Base-by-base conservation (phyloP, 805 yeast genomes). In the Metschnikowia proteae region DNA sequence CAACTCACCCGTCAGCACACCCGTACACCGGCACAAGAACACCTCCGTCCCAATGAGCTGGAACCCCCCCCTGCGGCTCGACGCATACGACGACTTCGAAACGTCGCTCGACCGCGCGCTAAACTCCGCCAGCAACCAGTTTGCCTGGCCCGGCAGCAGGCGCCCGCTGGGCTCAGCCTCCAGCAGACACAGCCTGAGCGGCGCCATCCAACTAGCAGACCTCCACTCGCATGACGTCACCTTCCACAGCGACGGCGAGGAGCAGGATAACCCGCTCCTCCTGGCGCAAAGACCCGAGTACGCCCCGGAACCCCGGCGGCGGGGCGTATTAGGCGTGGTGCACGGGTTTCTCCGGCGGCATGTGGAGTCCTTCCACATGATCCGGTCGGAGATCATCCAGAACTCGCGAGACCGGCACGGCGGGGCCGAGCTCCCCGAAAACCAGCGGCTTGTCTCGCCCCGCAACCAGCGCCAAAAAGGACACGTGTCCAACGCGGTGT, bases 401-500 rank as follows among this genome's bases (percentile, higher is more conserved):
- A 48, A 51, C 28, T 37, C 39, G 2, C 33, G 39, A 6, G 30
- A 32, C 22, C 44, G 37, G 22, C 29, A 22, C 26, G 22, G 13
- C 29, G 39, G 39, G 9, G 10, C 30, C 0, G 22, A 25, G 46
- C 23, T 31, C 8, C 37, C 44, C 25, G 44, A 41, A 17, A 51
- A 57, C 34, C 74, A 72, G 50, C 53, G 83, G 46, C 65, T 59
- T 37, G 67, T 79, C 28, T 65, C 70, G 6, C 78, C 82, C 3
- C 55, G 67, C 39, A 61, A 63, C 50, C 66, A 47, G 48, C 52
- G 30, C 9, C 58, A 58, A 38, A 48, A 42, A 28, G 11, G 45
- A 29, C 76, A 64, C 52, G 70, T 94, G 1, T 69, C 88, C 9
- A 94, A 94, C 64, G 88, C 94, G 5, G 79, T 94, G 10, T 87